These are phyloP conservation scores for Sphaerobolus stellatus DNA, from an alignment of 1,284 basidiomycete genomes.

Conservation along the genomic window DNA sequence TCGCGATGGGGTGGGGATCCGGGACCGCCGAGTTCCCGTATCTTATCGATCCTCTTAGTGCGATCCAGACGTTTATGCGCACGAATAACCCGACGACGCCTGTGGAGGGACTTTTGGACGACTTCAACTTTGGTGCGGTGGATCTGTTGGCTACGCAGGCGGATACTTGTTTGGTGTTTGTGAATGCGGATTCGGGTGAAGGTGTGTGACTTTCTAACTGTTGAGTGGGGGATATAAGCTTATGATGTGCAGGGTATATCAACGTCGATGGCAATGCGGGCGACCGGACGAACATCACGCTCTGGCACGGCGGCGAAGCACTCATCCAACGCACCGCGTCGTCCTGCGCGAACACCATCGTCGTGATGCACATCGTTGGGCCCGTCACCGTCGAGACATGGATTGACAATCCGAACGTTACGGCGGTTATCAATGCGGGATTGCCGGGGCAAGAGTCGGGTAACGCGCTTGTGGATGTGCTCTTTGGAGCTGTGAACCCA, in stretches of 20 bases:
- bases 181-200: conserved; percentile 75
- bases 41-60: conserved; percentile 62
- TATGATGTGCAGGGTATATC: conserved; percentile 49
- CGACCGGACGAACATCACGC: conserved; percentile 78
- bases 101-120: conserved; percentile 58
- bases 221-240: too few species aligned
- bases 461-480: conserved; percentile 70
- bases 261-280: conserved; percentile 74
- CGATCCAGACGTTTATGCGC: conserved; percentile 61
- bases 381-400: conserved; percentile 72
- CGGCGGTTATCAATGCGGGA: conserved; percentile 68
- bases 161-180: conserved; percentile 71
- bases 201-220: conserved; percentile 21
- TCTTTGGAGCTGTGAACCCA: conserved; percentile 73
- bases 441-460: conserved; percentile 76
- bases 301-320: conserved; percentile 75
- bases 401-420: conserved; percentile 78
- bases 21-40: conserved; percentile 51
- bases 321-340: conserved; percentile 59
- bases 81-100: conserved; percentile 56
- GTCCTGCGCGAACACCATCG: conserved; percentile 76
- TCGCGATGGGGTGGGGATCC: conserved; percentile 84
- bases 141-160: conserved; percentile 48
- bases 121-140: conserved; percentile 60
- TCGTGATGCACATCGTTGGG: conserved; percentile 78